Base-by-base conservation (phyloP, 2,329 filamentous ascomycete species). In the Diaporthe aspalathi region DNA sequence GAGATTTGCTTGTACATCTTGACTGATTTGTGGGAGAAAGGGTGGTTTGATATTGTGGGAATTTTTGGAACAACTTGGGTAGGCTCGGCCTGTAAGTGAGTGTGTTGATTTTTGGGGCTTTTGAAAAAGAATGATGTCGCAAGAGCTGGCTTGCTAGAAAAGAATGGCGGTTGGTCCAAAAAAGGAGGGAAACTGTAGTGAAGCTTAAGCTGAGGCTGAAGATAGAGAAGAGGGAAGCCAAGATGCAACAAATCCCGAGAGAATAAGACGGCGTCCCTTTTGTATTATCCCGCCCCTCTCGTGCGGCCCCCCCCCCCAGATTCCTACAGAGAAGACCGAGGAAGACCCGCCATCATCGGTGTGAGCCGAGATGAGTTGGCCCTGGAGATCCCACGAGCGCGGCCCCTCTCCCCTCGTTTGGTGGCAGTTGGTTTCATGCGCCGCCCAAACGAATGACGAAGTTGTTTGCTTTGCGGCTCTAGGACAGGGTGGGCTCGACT, bases 1-100 rank as follows among this genome's bases (percentile, higher is more conserved):
- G 76, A 22, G 50, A 72, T 56, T 60, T 68, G 63, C 68, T 72
- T 72, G 56, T 73, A 74, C 74, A 75, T 75, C 29, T 69, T 75
- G 71, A 47, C 43, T 60, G 63, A 40, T n/a, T 66, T 52, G 40
- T 14, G 20, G 7, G 35, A 11, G 35, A 11, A 12, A 11, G 35
- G 32, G 32, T 54, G 27, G 12, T 60, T 60, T 32, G 35, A 38
- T 16, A 29, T 49, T 32, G 24, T 32, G 53, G 47, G 45, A 5
- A 29, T 11, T 62, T 62, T 56, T 43, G 70, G 50, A 49, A 57
- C 53, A 68, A 68, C 52, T 68, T 45, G 43, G n/a, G 17, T 54
- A 73, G 72, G 72, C 72, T 69, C 72, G 57, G 72, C 72, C 72
- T 54, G 27, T n/a, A 73, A 71, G 57, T 27, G 69, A 73, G 49